Conservation (phyloP, 352 stramenopile species). For the Pythium chondricola region DNA sequence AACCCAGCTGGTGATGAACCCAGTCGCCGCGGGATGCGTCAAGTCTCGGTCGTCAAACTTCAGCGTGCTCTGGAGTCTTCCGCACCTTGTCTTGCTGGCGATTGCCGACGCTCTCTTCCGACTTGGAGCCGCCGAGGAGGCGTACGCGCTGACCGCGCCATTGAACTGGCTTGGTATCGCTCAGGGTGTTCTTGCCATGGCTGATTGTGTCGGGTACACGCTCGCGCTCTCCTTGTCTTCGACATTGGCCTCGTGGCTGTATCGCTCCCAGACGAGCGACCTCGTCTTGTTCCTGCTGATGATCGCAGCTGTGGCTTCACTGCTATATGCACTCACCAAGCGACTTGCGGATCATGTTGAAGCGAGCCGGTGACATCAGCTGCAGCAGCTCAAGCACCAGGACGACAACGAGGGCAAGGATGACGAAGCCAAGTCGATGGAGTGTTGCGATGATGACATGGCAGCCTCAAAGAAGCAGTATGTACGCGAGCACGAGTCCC, state of each 20-base stretch:
- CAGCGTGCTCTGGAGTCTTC: slow-evolving; percentile 42
- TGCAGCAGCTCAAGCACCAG: neutral
- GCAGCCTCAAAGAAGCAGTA: too few species aligned
- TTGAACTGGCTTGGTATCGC: slow-evolving; percentile 37
- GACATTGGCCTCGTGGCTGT: slow-evolving; percentile 57
- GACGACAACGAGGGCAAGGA: neutral
- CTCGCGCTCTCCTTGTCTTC: slow-evolving; percentile 43
- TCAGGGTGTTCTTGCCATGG: slow-evolving; percentile 39
- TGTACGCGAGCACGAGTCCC: too few species aligned
- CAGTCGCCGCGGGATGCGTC: slow-evolving; percentile 9
- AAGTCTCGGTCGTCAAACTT: slow-evolving; percentile 35
- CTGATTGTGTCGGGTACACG: slow-evolving; percentile 47
- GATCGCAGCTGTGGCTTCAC: slow-evolving; percentile 44
- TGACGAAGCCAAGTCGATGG: neutral
- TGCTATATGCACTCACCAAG: slow-evolving; percentile 47
- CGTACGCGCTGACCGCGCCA: slow-evolving; percentile 30
- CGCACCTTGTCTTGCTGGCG: slow-evolving; percentile 48
- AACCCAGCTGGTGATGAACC: slow-evolving; percentile 2
- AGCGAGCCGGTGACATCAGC: slow-evolving; percentile 3
- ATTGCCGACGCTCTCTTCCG: slow-evolving; percentile 57
- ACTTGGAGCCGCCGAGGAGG: slow-evolving; percentile 49
- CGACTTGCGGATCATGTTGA: slow-evolving; percentile 19
- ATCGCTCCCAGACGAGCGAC: slow-evolving; percentile 40
- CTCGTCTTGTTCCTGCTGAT: slow-evolving; percentile 60
- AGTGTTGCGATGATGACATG: too few species aligned